These are phyloP conservation scores for Monilinia fructigena DNA, from an alignment of 2,329 filamentous ascomycete species.

Conservation along the genomic window DNA sequence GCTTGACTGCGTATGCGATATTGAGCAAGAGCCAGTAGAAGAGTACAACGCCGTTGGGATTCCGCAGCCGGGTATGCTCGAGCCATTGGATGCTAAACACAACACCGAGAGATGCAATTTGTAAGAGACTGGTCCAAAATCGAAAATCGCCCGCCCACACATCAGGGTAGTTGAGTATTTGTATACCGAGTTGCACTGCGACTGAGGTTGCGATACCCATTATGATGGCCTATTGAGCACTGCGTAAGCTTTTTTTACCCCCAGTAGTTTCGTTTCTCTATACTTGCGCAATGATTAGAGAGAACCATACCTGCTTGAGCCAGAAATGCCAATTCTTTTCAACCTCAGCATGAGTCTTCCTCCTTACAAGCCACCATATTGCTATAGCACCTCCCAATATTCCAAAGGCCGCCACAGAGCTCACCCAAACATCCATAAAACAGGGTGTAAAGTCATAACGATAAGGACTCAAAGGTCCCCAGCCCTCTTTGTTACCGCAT, in stretches of 20 bases:
- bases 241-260: conserved; percentile 21
- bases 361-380: conserved; percentile 74
- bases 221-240: conserved; percentile 51
- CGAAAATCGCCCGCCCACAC: conserved; percentile 65
- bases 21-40: conserved; percentile 73
- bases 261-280: conserved; percentile 17
- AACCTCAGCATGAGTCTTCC: conserved; percentile 64
- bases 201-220: conserved; percentile 56
- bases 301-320: conserved; percentile 72
- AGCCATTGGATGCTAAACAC: conserved; percentile 66
- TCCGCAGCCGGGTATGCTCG: conserved; percentile 67
- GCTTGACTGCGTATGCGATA: conserved; percentile 62
- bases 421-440: conserved; percentile 90
- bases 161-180: conserved; percentile 57
- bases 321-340: conserved; percentile 91
- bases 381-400: conserved; percentile 74
- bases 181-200: conserved; percentile 59
- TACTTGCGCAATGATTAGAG: conserved; percentile 25
- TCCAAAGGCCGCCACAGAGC: conserved; percentile 74
- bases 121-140: conserved; percentile 67
- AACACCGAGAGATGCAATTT: conserved; percentile 59
- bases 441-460: conserved; percentile 96
- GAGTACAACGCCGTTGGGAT: conserved; percentile 68
- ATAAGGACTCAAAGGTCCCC: conserved; percentile 85
- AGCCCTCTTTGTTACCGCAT: conserved; percentile 88